Evolutionary conservation across 768 basidiomycete genomes (phyloP).

Genomic region (Auriculariales sp.): DNA sequence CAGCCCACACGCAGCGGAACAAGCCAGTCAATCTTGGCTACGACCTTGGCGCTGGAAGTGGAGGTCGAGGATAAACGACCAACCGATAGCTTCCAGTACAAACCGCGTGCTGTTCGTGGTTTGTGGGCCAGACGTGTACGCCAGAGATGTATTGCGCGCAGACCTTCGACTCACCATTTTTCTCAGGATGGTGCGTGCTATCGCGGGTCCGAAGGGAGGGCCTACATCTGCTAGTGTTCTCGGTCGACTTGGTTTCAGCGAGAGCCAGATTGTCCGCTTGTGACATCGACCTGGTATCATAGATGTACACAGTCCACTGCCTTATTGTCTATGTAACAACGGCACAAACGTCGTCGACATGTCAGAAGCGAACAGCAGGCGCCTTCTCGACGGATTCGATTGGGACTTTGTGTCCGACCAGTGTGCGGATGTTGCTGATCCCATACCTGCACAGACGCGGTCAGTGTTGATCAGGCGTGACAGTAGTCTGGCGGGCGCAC

Average conservation of each 20-base stretch:
- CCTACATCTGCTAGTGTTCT: not conserved
- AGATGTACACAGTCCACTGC: no score
- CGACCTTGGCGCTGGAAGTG: constrained; percentile 13
- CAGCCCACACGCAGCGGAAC: no score
- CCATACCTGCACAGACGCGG: constrained; percentile 50
- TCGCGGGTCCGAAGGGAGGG: not conserved
- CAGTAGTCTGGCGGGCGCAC: constrained; percentile 27
- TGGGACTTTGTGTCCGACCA: constrained; percentile 94
- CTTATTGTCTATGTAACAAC: no score
- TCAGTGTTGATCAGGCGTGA: not conserved
- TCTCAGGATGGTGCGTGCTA: not conserved
- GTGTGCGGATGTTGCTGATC: constrained; percentile 90
- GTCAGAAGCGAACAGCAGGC: constrained; percentile 82
- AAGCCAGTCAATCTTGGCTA: no score
- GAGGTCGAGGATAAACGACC: constrained; percentile 14
- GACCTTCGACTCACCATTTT: not conserved
- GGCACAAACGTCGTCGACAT: constrained; percentile 5
- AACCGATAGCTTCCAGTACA: constrained; percentile 8
- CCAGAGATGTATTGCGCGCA: constrained; percentile 2
- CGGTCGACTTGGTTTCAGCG: not conserved
- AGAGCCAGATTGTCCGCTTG: not conserved
- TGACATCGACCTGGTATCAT: no score
- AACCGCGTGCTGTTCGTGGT: constrained; percentile 52
- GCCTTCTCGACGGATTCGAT: constrained; percentile 81
- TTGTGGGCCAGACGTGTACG: constrained; percentile 76